phyloP scores from a whole-genome alignment of 2,329 filamentous ascomycete species.

The Tolypocladium paradoxum region DNA sequence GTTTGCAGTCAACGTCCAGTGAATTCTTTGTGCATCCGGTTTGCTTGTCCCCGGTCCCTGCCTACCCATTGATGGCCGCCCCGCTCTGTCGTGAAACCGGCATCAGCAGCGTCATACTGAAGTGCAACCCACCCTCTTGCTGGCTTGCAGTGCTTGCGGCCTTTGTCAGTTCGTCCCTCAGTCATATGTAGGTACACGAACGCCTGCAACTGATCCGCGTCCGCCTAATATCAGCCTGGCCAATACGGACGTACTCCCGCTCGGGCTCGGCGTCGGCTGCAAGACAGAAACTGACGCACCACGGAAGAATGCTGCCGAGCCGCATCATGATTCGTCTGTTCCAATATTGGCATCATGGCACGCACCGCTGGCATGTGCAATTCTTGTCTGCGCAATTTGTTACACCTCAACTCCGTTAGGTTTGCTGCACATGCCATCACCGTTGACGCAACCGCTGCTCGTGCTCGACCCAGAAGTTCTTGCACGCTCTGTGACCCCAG shows the following conservation, averaged over 20 bases:
- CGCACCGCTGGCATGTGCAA: neutral
- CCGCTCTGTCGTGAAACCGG: neutral
- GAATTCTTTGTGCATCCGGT: too few relatives aligned
- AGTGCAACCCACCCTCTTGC: neutral
- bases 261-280: neutral
- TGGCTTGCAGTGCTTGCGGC: too few relatives aligned
- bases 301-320: neutral
- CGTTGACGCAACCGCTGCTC: conserved; percentile 59
- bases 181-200: neutral
- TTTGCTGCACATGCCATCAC: conserved; percentile 22
- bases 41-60: too few relatives aligned
- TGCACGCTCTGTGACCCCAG: conserved; percentile 71
- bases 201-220: neutral
- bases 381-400: neutral
- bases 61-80: neutral
- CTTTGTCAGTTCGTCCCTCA: neutral
- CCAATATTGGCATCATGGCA: neutral
- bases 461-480: conserved; percentile 76
- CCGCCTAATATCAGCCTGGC: neutral
- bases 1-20: neutral
- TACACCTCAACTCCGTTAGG: neutral
- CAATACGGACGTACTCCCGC: neutral
- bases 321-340: neutral
- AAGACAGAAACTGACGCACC: neutral
- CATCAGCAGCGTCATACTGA: neutral